Base-by-base conservation (phyloP, 345 rosid genomes). In the Passiflora organensis region DNA sequence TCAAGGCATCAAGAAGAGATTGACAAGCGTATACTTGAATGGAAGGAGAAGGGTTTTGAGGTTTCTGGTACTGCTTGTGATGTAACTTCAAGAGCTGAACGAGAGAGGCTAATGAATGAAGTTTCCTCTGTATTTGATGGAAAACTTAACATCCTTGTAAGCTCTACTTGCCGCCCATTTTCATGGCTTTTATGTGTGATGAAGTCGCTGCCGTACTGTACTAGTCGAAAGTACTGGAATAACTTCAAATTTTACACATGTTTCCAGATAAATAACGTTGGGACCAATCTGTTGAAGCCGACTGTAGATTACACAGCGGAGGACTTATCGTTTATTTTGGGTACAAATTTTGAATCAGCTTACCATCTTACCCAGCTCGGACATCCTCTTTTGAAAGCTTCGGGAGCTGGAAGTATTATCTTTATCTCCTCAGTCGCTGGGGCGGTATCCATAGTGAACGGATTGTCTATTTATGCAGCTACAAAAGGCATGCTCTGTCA, bases 321-420 rank as follows among this genome's bases (percentile, higher is more conserved):
- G 51, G 32, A 48, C 21, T 48, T 48, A 15, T 2, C 51, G 24
- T 48, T 11, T 48, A 13, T 14, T 8, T 14, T 48, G 51, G 24
- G 24, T 22, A 48, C 17, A 22, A 48, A 48, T 48, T 28, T 48
- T 1, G 28, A 22, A 48, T 22, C 51, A 12, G 51, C 51, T 22
- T 48, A 20, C 51, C 51, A 48, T 48, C 13, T 48, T 25, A 20
- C 51, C 51, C 51, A 22, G 24, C 51, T 48, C 6, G 10, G 10
- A 11, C 32, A 48, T 48, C 51, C 32, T 20, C 32, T 48, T 48
- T 48, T 48, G 51, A 48, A 13, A 48, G 51, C 51, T 21, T 48
- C 32, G 6, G 51, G 17, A 48, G 51, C 51, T 6, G 51, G 51
- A 48, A 48, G 9, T 16, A 48, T 48, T 14, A 28, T 48, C 25